A percentile compares a stretch with the other conserved stretches of the same genome.
phyloP scores from a whole-genome alignment of 2,329 filamentous ascomycete genomes.

The Alternaria postmessia region DNA sequence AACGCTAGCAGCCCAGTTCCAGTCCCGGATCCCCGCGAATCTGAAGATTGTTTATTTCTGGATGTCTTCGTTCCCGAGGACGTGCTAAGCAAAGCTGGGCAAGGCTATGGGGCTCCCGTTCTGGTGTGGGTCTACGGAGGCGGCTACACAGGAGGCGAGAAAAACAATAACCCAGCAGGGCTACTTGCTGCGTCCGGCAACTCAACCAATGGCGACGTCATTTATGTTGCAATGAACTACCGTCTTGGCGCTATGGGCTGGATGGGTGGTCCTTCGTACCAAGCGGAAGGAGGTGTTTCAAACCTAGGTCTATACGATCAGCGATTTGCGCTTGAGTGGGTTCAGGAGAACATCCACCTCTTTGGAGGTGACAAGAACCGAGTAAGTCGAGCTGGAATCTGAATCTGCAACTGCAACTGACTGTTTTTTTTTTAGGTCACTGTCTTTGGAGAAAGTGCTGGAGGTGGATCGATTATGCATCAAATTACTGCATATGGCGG shows the following conservation, averaged over 20 bases:
- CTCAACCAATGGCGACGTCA: slow-evolving; percentile 51
- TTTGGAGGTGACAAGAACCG: slow-evolving; percentile 51
- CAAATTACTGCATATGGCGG: slow-evolving; percentile 54
- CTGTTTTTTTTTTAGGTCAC: slow-evolving; percentile 25
- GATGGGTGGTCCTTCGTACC: slow-evolving; percentile 43
- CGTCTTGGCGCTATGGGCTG: slow-evolving; percentile 55
- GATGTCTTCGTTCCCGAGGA: slow-evolving; percentile 57
- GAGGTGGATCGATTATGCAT: slow-evolving; percentile 51
- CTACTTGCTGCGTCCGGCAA: slow-evolving; percentile 55
- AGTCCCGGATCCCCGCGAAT: slow-evolving; percentile 38
- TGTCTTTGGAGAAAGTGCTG: slow-evolving; percentile 50
- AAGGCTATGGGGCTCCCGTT: slow-evolving; percentile 52
- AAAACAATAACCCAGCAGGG: slow-evolving; percentile 53
- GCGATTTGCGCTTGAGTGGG: slow-evolving; percentile 51
- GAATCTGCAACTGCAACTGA: not conserved
- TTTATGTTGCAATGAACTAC: slow-evolving; percentile 58
- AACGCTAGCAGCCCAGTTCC: slow-evolving; percentile 38
- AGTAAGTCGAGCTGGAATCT: slow-evolving; percentile 24
- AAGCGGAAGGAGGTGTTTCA: slow-evolving; percentile 44
- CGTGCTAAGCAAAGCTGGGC: slow-evolving; percentile 45
- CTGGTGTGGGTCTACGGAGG: slow-evolving; percentile 62
- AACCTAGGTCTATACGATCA: slow-evolving; percentile 52
- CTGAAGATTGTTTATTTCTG: slow-evolving; percentile 60
- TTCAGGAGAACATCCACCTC: slow-evolving; percentile 50
- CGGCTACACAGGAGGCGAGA: slow-evolving; percentile 52